Conservation (phyloP, 2,329 filamentous ascomycete genomes). For the Neoscytalidium dimidiatum region DNA sequence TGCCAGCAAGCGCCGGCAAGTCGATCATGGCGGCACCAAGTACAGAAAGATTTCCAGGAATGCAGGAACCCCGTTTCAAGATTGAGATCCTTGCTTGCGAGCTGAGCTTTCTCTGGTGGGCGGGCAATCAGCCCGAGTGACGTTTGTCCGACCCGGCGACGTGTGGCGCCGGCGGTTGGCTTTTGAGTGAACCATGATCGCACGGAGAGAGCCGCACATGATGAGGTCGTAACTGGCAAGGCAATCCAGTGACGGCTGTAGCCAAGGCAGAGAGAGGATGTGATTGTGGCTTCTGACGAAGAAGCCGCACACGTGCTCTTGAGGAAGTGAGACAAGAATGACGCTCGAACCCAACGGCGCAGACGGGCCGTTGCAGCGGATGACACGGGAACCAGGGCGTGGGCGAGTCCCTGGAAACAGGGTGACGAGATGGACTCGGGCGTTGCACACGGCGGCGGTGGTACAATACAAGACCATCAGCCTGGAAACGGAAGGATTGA, state of each 20-base stretch:
- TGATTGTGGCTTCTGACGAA: background rate
- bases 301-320: slow-evolving; percentile 5
- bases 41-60: background rate
- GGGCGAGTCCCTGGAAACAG: background rate
- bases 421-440: background rate
- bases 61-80: background rate
- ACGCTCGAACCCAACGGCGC: slow-evolving; percentile 12
- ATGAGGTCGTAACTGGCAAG: background rate
- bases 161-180: background rate
- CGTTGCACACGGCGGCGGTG: background rate
- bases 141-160: background rate
- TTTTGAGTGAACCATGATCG: background rate
- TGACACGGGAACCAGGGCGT: slow-evolving; percentile 9
- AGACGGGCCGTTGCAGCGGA: slow-evolving; percentile 14
- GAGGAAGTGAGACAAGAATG: slow-evolving; percentile 11
- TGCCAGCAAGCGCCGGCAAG: slow-evolving; percentile 6
- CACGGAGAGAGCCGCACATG: background rate
- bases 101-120: background rate
- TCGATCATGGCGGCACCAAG: background rate
- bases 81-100: slow-evolving; percentile 7
- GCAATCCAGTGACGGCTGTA: background rate
- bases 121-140: background rate
- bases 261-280: background rate
- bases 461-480: background rate
- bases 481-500: background rate